Base-by-base conservation (phyloP, 1,284 basidiomycete genomes). In the Ceratobasidium sp. region DNA sequence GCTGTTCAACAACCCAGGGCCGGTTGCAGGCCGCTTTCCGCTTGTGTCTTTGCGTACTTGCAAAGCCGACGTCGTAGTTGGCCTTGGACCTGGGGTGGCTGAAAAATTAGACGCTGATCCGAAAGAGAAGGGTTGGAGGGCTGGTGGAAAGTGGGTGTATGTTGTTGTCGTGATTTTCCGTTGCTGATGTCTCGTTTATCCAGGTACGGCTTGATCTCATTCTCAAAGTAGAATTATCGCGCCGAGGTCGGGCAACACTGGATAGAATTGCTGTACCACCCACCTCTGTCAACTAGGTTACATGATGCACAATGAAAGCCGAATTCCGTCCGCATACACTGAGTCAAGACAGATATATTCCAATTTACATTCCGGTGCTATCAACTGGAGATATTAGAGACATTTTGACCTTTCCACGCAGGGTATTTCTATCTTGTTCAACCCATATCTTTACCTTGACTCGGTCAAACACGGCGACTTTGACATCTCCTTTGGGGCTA, bases 41-140 rank as follows among this genome's bases (percentile, higher is more conserved):
- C 84, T 98, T 30, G 85, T 98, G 41, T 95, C 94, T 81, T 85
- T 98, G 78, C 90, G 97, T 33, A 99, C 97, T 0, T 96, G 95
- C 87, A 99, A 99, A 85, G 97, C 97, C 0, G 97, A 99, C 82
- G 96, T 98, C 0, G 94, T 94, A 46, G 95, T 96, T 16, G 95
- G 93, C 1, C 88, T 97, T 5, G 85, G 89, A 1, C 86, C 89
- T 77, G 91, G 90, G 0, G 85, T 90, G 1, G 92, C 90, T 0
- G 90, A 92, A 79, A 86, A 86, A 79, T 86, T 96, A 8, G 94
- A 97, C 81, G 82, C 81, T 52, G 87, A 88, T 52, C 85, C 86
- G 1, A 87, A 68, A 48, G 78, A 69, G 69, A 71, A 74, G 50
- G 77, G 77, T 6, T 80, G 80, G 80, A 78, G 79, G 50, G 74